Evolutionary conservation across 345 rosid species (phyloP).

Genomic region (Citrus unshiu): DNA sequence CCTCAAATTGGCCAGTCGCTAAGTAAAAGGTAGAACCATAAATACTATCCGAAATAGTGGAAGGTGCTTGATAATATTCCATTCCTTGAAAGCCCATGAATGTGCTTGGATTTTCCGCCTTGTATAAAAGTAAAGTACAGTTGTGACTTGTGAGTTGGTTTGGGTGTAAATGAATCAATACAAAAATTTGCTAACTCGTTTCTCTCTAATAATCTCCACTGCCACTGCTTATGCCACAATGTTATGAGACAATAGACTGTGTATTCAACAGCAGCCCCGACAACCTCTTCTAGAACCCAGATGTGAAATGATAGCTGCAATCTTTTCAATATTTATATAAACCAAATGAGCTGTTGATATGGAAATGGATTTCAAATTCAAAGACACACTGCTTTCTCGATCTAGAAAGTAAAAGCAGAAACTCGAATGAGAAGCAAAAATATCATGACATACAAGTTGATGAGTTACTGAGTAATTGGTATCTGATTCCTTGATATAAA

Average conservation of each 20-base stretch:
- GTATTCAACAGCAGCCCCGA: not conserved
- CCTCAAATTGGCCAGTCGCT: not conserved
- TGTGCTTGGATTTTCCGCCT: too few relatives aligned
- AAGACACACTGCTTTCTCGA: not conserved
- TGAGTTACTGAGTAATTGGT: not conserved
- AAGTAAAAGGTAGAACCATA: too few relatives aligned
- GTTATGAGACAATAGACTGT: not conserved
- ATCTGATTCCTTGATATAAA: too few relatives aligned
- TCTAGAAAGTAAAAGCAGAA: not conserved
- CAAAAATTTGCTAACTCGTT: not conserved
- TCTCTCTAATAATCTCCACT: not conserved
- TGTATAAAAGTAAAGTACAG: too few relatives aligned
- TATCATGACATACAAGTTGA: not conserved
- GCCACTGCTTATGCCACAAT: not conserved
- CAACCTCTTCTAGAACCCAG: not conserved
- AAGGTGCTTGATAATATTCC: too few relatives aligned
- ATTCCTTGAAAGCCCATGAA: too few relatives aligned
- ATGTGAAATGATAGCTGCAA: not conserved
- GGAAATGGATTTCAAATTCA: not conserved
- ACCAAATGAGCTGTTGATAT: too few relatives aligned
- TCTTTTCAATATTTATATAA: not conserved
- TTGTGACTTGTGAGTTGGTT: not conserved
- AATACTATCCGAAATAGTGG: too few relatives aligned
- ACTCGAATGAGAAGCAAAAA: too few relatives aligned
- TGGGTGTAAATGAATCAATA: not conserved